phyloP scores from a whole-genome alignment of 2,329 filamentous ascomycete genomes.

The Hypomyces rosellus region DNA sequence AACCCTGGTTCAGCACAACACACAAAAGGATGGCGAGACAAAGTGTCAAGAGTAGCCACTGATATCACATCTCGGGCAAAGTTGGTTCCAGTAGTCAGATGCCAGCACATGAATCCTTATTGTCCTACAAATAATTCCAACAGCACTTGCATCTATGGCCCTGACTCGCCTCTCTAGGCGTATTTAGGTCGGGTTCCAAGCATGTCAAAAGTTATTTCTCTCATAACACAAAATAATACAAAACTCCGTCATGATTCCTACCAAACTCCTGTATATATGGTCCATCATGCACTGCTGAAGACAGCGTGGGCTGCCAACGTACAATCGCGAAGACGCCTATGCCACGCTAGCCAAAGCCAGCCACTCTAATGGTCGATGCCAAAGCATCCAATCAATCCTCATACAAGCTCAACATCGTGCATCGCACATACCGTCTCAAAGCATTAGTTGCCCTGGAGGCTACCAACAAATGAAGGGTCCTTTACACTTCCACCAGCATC shows the following conservation, averaged over 20 bases:
- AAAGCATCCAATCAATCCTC: not conserved
- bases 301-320: not conserved
- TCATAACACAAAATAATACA: not conserved
- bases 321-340: too few relatives aligned
- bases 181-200: not conserved
- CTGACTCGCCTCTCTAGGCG: not conserved
- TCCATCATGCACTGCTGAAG: constrained; percentile 11
- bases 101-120: not conserved
- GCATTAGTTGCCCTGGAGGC: constrained; percentile 35
- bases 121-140: not conserved
- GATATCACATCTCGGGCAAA: too few relatives aligned
- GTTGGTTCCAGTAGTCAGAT: too few relatives aligned
- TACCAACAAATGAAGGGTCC: constrained; percentile 67
- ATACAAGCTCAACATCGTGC: not conserved
- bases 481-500: constrained; percentile 92
- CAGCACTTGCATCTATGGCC: not conserved
- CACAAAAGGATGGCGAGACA: too few relatives aligned
- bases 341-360: not conserved
- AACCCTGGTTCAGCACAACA: too few relatives aligned
- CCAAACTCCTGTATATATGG: constrained; percentile 13
- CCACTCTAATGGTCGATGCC: not conserved
- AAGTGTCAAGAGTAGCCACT: too few relatives aligned
- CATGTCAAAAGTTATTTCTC: not conserved
- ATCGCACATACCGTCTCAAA: not conserved
- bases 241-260: constrained; percentile 9